Evolutionary conservation across 768 basidiomycete genomes (phyloP).

Genomic region (Mycena latifolia): DNA sequence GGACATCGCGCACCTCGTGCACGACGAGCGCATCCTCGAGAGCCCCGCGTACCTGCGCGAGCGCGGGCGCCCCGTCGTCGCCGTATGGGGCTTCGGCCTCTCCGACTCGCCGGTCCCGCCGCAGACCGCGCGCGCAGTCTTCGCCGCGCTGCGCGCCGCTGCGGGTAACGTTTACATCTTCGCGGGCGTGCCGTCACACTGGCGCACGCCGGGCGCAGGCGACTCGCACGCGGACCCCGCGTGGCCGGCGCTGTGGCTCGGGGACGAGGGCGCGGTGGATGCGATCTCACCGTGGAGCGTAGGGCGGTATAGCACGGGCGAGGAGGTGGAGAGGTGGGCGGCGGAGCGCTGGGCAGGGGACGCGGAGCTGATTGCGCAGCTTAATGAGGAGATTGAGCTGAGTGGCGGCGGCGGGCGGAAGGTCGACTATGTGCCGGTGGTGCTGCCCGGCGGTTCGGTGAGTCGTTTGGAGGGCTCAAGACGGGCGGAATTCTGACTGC

Average conservation of each 20-base stretch:
- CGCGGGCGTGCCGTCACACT: constrained; percentile 77
- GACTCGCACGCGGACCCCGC: constrained; percentile 79
- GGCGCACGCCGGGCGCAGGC: constrained; percentile 72
- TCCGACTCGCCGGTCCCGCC: constrained; percentile 27
- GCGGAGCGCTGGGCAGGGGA: constrained; percentile 75
- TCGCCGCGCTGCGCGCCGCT: constrained; percentile 15
- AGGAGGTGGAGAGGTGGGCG: constrained; percentile 74
- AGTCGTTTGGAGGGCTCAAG: constrained; percentile 48
- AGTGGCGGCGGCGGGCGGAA: constrained; percentile 51
- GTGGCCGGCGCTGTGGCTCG: constrained; percentile 78
- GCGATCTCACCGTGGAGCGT: constrained; percentile 89
- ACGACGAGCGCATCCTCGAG: constrained; percentile 70
- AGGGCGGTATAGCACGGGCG: constrained; percentile 72
- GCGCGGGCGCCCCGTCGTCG: constrained; percentile 76
- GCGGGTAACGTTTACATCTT: constrained; percentile 25
- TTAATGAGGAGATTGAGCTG: constrained; percentile 54
- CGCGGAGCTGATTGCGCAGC: constrained; percentile 65
- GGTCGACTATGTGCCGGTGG: constrained; percentile 87
- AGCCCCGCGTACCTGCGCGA: constrained; percentile 82
- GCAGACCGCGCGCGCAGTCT: constrained; percentile 11
- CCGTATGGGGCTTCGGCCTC: constrained; percentile 69
- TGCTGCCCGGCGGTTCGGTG: constrained; percentile 86
- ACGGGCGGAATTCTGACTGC: too few relatives aligned
- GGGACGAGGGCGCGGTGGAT: constrained; percentile 67
- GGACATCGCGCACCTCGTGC: constrained; percentile 82